Evolutionary conservation across 75 land plant species (phyloP).

Genomic region (Gnetum montanum): DNA sequence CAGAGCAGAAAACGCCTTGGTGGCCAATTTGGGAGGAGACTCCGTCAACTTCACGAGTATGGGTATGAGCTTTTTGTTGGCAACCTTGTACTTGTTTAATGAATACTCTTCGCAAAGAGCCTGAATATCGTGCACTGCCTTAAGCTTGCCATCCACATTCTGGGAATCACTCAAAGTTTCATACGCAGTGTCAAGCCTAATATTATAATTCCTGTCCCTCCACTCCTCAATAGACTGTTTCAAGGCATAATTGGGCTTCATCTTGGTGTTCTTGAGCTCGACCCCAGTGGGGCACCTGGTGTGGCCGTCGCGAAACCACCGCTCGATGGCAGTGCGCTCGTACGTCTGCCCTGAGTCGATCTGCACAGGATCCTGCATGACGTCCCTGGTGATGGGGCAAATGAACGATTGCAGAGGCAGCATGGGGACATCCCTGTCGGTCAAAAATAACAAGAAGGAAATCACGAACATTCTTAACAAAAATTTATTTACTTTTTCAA

Average conservation of each 20-base stretch:
- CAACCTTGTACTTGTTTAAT: conserved; percentile 28
- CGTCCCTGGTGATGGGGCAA: conserved; percentile 37
- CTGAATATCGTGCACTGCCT: conserved; percentile 24
- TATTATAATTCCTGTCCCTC: conserved; percentile 30
- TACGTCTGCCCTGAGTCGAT: conserved; percentile 42
- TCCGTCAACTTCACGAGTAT: conserved; percentile 18
- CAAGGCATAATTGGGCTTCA: conserved; percentile 35
- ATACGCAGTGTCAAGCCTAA: conserved; percentile 23
- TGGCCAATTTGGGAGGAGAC: conserved; percentile 8
- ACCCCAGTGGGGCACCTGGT: conserved; percentile 33
- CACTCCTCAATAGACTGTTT: conserved; percentile 41
- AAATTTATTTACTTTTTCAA: too few relatives aligned
- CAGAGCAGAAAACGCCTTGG: conserved; percentile 11
- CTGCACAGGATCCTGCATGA: conserved; percentile 41
- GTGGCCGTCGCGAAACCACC: conserved; percentile 37
- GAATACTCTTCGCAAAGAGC: conserved; percentile 28
- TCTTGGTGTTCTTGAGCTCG: conserved; percentile 22
- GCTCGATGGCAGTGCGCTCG: conserved; percentile 32
- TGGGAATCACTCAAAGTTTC: conserved; percentile 3
- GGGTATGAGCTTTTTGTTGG: conserved; percentile 13
- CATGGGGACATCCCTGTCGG: conserved; percentile 16
- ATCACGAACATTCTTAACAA: background rate
- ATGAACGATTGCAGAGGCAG: conserved; percentile 31
- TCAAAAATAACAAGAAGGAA: too few relatives aligned
- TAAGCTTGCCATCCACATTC: conserved; percentile 9